Percentiles rank a stretch among this genome's conserved stretches.
Evolutionary conservation across 164 flowering plant species (phyloP).

Genomic region (Chimonanthus praecox): DNA sequence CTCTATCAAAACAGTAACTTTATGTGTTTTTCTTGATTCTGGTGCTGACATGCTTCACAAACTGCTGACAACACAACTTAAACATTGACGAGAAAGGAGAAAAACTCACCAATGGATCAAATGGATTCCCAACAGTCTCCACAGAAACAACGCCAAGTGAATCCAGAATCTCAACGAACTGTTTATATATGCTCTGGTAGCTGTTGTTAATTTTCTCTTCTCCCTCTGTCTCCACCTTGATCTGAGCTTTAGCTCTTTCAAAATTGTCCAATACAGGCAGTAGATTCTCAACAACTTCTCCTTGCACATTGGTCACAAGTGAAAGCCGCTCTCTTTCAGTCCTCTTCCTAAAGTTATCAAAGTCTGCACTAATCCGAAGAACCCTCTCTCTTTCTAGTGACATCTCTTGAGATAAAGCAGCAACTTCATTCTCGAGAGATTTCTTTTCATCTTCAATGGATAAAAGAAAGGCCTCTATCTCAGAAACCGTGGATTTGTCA

Average conservation of each 20-base stretch:
- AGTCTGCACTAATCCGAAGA: slow-evolving; percentile 87
- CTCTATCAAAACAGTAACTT: not conserved
- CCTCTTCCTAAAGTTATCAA: slow-evolving; percentile 89
- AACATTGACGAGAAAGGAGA: not conserved
- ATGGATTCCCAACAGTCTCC: slow-evolving; percentile 68
- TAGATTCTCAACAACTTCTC: slow-evolving; percentile 80
- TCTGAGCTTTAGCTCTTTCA: slow-evolving; percentile 84
- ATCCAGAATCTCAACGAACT: slow-evolving; percentile 68
- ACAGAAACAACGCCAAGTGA: slow-evolving; percentile 70
- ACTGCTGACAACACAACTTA: not conserved
- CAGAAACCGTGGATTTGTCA: slow-evolving; percentile 55
- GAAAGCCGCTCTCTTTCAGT: slow-evolving; percentile 85
- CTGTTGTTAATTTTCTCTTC: slow-evolving; percentile 80
- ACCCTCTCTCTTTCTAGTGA: slow-evolving; percentile 50
- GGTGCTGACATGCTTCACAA: not conserved
- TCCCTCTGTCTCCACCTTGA: slow-evolving; percentile 73
- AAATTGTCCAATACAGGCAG: slow-evolving; percentile 84
- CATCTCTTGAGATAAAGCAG: slow-evolving; percentile 48
- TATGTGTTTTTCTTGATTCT: too few relatives aligned
- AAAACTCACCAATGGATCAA: slow-evolving; percentile 86
- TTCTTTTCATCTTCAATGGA: slow-evolving; percentile 70
- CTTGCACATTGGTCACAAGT: slow-evolving; percentile 68
- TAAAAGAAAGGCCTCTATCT: slow-evolving; percentile 51
- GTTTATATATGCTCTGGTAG: slow-evolving; percentile 91
- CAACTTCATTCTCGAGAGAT: slow-evolving; percentile 45